Evolutionary conservation across 306 rosid species (phyloP).

Genomic region (Vicia faba): DNA sequence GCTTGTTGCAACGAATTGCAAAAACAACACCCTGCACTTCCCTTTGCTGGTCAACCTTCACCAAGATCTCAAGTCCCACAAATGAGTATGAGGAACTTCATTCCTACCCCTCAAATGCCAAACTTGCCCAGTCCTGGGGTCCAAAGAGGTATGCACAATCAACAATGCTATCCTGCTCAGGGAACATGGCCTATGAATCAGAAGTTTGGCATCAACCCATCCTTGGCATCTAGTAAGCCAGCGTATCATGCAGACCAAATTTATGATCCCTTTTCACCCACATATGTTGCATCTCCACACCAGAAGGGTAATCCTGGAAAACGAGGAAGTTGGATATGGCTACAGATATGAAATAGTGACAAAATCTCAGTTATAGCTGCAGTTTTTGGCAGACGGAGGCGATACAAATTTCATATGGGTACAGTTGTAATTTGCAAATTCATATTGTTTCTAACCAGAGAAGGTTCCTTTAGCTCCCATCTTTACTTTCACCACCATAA

Average conservation of each 20-base stretch:
- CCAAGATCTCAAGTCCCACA: constrained; percentile 49
- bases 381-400: constrained; percentile 4
- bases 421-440: constrained; percentile 27
- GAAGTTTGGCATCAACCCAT: constrained; percentile 46
- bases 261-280: constrained; percentile 95
- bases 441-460: constrained; percentile 1
- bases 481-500: too few relatives aligned
- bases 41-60: constrained; percentile 48
- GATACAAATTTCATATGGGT: constrained; percentile 28
- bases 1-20: constrained; percentile 49
- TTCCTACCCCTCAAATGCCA: constrained; percentile 57
- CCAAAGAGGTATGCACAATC: constrained; percentile 53
- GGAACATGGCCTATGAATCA: constrained; percentile 49
- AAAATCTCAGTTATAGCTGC: constrained; percentile 12
- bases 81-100: constrained; percentile 59
- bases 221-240: constrained; percentile 52
- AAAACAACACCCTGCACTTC: constrained; percentile 53
- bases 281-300: constrained; percentile 55
- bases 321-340: constrained; percentile 36
- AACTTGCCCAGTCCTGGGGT: constrained; percentile 40
- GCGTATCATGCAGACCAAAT: constrained; percentile 65
- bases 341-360: constrained; percentile 2
- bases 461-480: constrained; percentile 6
- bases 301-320: constrained; percentile 48
- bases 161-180: constrained; percentile 50